phyloP scores from a whole-genome alignment of 176 grass and related monocot genomes.

The barley (Hordeum vulgare) region MorexV3_pseudomolecules_assembly NC_058520.1:531547594-531548093 shows the following conservation, averaged over 20 bases:
- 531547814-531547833: not conserved
- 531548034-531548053: no score
- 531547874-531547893: no score
- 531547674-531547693: conserved; percentile 17
- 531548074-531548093: no score
- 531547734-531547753: not conserved
- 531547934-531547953: no score
- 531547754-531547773: not conserved
- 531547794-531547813: not conserved
- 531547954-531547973: not conserved
- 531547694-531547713: not conserved
- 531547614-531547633: not conserved
- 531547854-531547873: not conserved
- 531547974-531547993: no score
- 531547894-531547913: no score
- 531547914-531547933: not conserved
- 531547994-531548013: no score
- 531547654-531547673: not conserved
- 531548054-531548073: no score
- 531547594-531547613: not conserved
- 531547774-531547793: not conserved
- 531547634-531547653: not conserved
- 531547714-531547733: not conserved
- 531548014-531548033: no score
- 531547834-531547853: not conserved